These are phyloP conservation scores for Pseudomonodictys pantanalensis DNA, from an alignment of 495 filamentous ascomycete genomes.

Conservation along the genomic window DNA sequence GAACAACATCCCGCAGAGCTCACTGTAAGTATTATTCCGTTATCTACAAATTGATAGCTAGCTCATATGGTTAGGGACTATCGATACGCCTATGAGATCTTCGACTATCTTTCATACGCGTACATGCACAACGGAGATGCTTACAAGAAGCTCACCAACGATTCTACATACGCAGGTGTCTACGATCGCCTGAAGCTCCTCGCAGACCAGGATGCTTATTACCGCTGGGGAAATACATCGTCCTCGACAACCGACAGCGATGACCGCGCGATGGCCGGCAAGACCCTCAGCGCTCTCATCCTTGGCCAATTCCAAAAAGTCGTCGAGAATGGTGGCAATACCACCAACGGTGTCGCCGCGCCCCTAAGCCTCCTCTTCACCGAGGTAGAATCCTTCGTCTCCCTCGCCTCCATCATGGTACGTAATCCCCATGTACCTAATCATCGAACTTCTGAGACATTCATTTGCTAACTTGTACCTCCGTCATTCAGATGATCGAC, in stretches of 20 bases:
- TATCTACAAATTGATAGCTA: neutral
- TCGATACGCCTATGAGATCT: constrained; percentile 59
- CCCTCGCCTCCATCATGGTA: constrained; percentile 70
- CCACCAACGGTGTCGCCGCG: constrained; percentile 38
- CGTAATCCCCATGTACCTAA: too few species aligned
- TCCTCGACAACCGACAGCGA: constrained; percentile 35
- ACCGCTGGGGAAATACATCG: constrained; percentile 54
- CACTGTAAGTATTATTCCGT: constrained; percentile 18
- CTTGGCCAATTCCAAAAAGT: constrained; percentile 54
- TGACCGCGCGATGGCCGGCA: constrained; percentile 61
- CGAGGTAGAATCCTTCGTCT: constrained; percentile 64
- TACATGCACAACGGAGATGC: constrained; percentile 64
- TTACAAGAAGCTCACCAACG: constrained; percentile 46
- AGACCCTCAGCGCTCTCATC: constrained; percentile 64
- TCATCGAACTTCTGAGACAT: too few species aligned
- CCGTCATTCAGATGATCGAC: constrained; percentile 56
- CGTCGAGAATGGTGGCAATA: constrained; percentile 35
- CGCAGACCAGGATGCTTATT: constrained; percentile 62
- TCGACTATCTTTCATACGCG: constrained; percentile 71
- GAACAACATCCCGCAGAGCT: constrained; percentile 1
- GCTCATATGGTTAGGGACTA: constrained; percentile 42
- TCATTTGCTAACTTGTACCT: too few species aligned
- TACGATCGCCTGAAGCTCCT: constrained; percentile 57
- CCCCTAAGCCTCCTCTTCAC: constrained; percentile 68
- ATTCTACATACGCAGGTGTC: constrained; percentile 38